Percentiles rank a stretch among this genome's conserved stretches.
Conservation (phyloP, 805 yeast genomes). For the Lachancea cidri region DNA sequence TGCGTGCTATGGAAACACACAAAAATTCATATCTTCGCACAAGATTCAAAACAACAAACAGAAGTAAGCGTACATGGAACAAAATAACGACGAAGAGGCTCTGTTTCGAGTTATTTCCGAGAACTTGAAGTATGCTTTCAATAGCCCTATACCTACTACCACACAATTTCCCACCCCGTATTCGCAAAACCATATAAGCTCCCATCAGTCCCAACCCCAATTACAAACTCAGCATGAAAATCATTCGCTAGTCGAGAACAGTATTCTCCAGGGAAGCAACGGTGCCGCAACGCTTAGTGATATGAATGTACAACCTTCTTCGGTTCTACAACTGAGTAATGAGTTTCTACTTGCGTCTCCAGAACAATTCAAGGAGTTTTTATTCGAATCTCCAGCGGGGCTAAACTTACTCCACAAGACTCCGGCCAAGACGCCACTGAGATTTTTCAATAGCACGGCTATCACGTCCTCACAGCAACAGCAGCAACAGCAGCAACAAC, state of each 20-base stretch:
- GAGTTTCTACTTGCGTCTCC: slow-evolving; percentile 33
- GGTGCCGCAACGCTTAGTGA: slow-evolving; percentile 24
- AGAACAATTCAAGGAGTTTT: slow-evolving; percentile 32
- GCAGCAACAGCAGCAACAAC: not conserved
- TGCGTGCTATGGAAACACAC: not conserved
- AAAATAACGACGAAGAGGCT: slow-evolving; percentile 21
- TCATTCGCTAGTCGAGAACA: slow-evolving; percentile 6
- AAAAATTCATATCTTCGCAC: not conserved
- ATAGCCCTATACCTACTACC: slow-evolving; percentile 29
- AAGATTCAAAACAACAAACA: not conserved
- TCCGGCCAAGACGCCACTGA: slow-evolving; percentile 33
- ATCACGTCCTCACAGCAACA: not conserved
- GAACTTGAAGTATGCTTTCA: slow-evolving; percentile 26
- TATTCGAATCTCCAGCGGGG: slow-evolving; percentile 31
- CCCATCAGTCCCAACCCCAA: slow-evolving; percentile 2
- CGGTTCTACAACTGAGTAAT: slow-evolving; percentile 27
- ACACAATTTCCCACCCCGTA: slow-evolving; percentile 34
- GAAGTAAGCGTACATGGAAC: slow-evolving; percentile 4
- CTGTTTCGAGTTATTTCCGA: slow-evolving; percentile 27
- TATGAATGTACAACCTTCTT: slow-evolving; percentile 32
- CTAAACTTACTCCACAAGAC: slow-evolving; percentile 30
- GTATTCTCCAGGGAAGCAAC: slow-evolving; percentile 1
- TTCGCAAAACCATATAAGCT: slow-evolving; percentile 20
- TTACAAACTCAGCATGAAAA: slow-evolving; percentile 2
- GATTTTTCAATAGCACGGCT: slow-evolving; percentile 23